Percentiles rank a stretch among this genome's conserved stretches.
Conservation (phyloP, 2,329 filamentous ascomycete genomes). For the Chalara sp. region DNA sequence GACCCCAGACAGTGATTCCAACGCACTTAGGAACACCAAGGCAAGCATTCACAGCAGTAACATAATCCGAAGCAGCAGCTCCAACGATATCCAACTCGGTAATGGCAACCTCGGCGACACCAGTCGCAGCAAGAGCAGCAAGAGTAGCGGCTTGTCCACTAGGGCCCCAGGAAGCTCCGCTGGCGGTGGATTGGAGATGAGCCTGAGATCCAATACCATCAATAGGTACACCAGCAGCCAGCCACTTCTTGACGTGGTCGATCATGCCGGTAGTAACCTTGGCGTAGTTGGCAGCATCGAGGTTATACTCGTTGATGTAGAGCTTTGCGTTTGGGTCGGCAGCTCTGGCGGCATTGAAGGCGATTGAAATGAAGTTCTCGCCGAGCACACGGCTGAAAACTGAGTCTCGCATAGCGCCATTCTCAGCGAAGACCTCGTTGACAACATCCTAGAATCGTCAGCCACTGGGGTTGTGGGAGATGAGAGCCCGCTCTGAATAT, state of each 20-base stretch:
- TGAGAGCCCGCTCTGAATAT: neutral
- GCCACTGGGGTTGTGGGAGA: neutral
- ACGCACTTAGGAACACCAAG: slow-evolving; percentile 18
- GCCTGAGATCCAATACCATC: slow-evolving; percentile 57
- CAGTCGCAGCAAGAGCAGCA: slow-evolving; percentile 32
- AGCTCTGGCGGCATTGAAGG: slow-evolving; percentile 48
- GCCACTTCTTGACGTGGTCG: slow-evolving; percentile 35
- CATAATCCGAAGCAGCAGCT: slow-evolving; percentile 43
- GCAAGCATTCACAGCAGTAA: slow-evolving; percentile 16
- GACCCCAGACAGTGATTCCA: slow-evolving; percentile 22
- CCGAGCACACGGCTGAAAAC: slow-evolving; percentile 51
- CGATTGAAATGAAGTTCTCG: slow-evolving; percentile 48
- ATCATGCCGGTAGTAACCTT: slow-evolving; percentile 34
- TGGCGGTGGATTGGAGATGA: slow-evolving; percentile 44
- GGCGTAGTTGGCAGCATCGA: slow-evolving; percentile 43
- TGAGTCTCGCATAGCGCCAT: slow-evolving; percentile 43
- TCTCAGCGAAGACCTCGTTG: slow-evolving; percentile 56
- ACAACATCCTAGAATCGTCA: slow-evolving; percentile 40
- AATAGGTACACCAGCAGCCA: slow-evolving; percentile 44
- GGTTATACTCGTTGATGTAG: slow-evolving; percentile 59
- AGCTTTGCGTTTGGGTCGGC: slow-evolving; percentile 51
- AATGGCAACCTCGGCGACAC: slow-evolving; percentile 48
- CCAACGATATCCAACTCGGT: slow-evolving; percentile 53
- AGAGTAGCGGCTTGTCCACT: slow-evolving; percentile 36
- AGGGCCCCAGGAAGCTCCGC: slow-evolving; percentile 35